Evolutionary conservation across 2,329 filamentous ascomycete species (phyloP).

Genomic region (Fusarium piperis): DNA sequence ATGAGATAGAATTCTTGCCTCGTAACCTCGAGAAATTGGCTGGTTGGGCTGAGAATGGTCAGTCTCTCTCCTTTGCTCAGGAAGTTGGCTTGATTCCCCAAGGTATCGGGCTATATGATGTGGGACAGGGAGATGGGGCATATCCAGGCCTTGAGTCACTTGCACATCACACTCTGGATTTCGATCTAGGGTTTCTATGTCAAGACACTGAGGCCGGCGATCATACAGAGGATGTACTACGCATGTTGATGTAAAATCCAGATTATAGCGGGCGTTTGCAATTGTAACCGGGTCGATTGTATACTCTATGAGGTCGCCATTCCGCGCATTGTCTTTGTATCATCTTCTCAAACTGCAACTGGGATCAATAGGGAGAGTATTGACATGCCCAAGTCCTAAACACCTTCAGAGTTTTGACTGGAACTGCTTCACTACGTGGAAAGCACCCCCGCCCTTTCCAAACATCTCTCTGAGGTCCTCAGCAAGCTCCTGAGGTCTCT

Average conservation of each 20-base stretch:
- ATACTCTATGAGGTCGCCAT: background rate
- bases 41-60: slow-evolving; percentile 25
- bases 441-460: slow-evolving; percentile 59
- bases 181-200: background rate
- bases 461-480: slow-evolving; percentile 68
- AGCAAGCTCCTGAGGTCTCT: slow-evolving; percentile 63
- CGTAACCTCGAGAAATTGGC: background rate
- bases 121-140: background rate
- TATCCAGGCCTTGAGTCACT: background rate
- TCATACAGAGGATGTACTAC: background rate
- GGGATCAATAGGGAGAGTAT: no score
- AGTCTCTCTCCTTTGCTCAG: slow-evolving; percentile 17
- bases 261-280: background rate
- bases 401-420: background rate
- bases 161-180: background rate
- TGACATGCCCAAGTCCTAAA: background rate
- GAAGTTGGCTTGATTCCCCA: slow-evolving; percentile 13
- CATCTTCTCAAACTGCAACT: background rate
- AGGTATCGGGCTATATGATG: background rate
- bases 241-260: background rate
- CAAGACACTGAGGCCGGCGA: background rate
- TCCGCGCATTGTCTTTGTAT: background rate
- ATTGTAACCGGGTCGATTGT: no score
- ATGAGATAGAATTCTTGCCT: slow-evolving; percentile 5
- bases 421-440: slow-evolving; percentile 43